Evolutionary conservation across 495 filamentous ascomycete genomes (phyloP).

Genomic region (Sphaerosporella brunnea): DNA sequence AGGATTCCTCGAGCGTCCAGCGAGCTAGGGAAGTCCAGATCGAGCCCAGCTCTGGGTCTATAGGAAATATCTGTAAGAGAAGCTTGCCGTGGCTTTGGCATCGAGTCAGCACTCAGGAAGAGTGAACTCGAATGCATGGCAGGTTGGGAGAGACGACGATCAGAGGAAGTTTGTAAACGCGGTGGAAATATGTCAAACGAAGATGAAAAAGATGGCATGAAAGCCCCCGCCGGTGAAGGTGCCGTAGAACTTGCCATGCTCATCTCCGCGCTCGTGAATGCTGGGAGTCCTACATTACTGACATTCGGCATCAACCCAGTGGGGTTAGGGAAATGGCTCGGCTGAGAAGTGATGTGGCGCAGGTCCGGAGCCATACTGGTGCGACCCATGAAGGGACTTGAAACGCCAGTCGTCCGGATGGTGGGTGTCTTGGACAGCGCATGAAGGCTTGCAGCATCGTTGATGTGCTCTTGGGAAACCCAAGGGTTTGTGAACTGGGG

Average conservation of each 20-base stretch:
- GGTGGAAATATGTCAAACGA: constrained; percentile 42
- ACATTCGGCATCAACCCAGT: constrained; percentile 23
- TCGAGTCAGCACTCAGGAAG: constrained; percentile 30
- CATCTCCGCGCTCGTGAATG: constrained; percentile 21
- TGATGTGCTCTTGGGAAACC: constrained; percentile 40
- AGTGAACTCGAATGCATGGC: constrained; percentile 47
- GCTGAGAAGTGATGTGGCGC: constrained; percentile 47
- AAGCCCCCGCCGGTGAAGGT: constrained; percentile 45
- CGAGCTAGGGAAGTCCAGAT: constrained; percentile 25
- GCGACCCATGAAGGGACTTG: constrained; percentile 27
- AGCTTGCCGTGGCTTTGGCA: constrained; percentile 34
- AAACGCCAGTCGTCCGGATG: constrained; percentile 35
- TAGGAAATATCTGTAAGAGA: constrained; percentile 38
- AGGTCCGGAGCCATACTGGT: constrained; percentile 34
- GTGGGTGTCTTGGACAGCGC: constrained; percentile 20
- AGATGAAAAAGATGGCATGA: constrained; percentile 46
- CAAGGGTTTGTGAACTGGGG: constrained; percentile 84
- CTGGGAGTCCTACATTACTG: constrained; percentile 33
- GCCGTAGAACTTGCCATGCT: constrained; percentile 42
- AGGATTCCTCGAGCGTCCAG: constrained; percentile 60
- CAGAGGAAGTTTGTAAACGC: constrained; percentile 34
- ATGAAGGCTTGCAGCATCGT: constrained; percentile 33
- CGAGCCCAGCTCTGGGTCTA: background rate
- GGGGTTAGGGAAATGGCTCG: constrained; percentile 18
- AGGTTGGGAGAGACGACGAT: constrained; percentile 77